Conservation (phyloP, 306 rosid species). For the Citrullus mucosospermus region DNA sequence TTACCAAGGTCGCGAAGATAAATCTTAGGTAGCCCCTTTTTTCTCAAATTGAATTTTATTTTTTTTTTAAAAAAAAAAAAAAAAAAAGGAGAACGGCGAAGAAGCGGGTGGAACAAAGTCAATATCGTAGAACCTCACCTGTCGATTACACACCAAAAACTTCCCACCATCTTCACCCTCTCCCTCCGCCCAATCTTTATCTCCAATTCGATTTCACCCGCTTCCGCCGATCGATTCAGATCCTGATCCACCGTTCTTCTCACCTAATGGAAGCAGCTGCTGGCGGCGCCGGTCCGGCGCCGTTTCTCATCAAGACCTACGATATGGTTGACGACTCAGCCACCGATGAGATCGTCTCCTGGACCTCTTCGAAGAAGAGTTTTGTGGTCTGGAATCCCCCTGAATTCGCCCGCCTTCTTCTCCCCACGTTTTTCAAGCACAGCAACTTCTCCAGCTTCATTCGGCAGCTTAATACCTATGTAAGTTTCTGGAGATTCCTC, state of each 20-base stretch:
- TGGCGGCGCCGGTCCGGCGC: slow-evolving; percentile 66
- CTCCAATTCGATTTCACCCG: neutral
- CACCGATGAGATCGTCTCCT: slow-evolving; percentile 75
- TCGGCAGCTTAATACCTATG: slow-evolving; percentile 96
- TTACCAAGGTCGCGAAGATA: neutral
- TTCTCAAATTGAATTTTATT: neutral
- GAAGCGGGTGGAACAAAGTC: slow-evolving; percentile 6
- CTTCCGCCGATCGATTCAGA: slow-evolving; percentile 5
- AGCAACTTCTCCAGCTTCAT: slow-evolving; percentile 96
- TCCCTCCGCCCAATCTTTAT: neutral
- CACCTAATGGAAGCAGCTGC: slow-evolving; percentile 24
- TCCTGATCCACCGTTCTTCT: neutral
- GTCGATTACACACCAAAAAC: neutral
- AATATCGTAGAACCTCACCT: neutral
- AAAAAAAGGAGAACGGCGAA: neutral
- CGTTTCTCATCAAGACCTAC: slow-evolving; percentile 75
- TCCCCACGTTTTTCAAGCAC: slow-evolving; percentile 86
- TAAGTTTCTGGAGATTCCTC: slow-evolving; percentile 14
- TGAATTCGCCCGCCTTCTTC: slow-evolving; percentile 72
- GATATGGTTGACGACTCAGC: slow-evolving; percentile 83
- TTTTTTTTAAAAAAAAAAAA: no score
- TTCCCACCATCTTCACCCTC: neutral
- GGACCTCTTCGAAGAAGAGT: slow-evolving; percentile 61
- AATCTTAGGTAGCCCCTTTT: neutral
- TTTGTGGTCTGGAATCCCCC: slow-evolving; percentile 94